Evolutionary conservation across 805 yeast genomes (phyloP).

Genomic region (Spathaspora hagerdaliae): DNA sequence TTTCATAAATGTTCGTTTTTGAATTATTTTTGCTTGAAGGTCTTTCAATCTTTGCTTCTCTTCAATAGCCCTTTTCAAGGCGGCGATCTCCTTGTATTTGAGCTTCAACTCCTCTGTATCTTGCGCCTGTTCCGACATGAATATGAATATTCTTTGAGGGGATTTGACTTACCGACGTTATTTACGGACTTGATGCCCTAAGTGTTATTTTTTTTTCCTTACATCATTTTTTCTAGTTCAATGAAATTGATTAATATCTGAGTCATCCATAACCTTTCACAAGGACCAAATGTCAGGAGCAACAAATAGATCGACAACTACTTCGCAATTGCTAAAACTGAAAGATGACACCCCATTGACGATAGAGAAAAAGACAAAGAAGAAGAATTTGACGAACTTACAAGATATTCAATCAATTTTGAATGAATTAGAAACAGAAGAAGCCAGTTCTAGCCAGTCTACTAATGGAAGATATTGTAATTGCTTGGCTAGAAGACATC

Average conservation of each 20-base stretch:
- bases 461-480: constrained; percentile 46
- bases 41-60: constrained; percentile 12
- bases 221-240: too few relatives aligned
- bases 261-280: too few relatives aligned
- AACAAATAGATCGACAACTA: constrained; percentile 30
- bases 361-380: constrained; percentile 27
- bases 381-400: constrained; percentile 50
- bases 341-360: constrained; percentile 17
- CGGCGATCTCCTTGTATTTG: constrained; percentile 27
- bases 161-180: too few relatives aligned
- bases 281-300: not conserved
- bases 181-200: too few relatives aligned
- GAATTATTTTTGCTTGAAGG: constrained; percentile 1
- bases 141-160: not conserved
- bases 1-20: not conserved
- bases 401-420: constrained; percentile 65
- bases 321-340: constrained; percentile 44
- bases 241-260: too few relatives aligned
- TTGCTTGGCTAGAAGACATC: constrained; percentile 87
- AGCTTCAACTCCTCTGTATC: constrained; percentile 17
- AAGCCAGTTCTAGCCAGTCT: constrained; percentile 2
- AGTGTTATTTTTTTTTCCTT: too few relatives aligned
- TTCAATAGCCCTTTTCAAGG: constrained; percentile 21
- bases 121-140: not conserved
- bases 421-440: constrained; percentile 41